phyloP scores from a whole-genome alignment of 2,329 filamentous ascomycete genomes.

The Phaeosphaeria sp. region DNA sequence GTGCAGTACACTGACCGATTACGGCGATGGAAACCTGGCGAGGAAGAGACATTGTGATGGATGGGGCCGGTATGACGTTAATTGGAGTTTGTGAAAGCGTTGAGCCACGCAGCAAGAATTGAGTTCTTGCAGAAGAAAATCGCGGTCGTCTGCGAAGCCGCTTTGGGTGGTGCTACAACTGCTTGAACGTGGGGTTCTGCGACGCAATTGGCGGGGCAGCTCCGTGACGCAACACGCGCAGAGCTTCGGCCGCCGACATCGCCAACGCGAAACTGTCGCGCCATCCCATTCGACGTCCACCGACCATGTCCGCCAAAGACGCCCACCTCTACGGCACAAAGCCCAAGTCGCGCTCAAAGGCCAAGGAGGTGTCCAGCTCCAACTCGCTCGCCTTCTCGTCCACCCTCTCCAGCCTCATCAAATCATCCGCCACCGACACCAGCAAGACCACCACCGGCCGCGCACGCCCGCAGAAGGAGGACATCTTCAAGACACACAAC shows the following conservation, averaged over 20 bases:
- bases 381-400: slow-evolving; percentile 85
- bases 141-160: slow-evolving; percentile 11
- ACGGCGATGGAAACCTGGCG: slow-evolving; percentile 57
- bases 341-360: slow-evolving; percentile 61
- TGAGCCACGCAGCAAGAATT: slow-evolving; percentile 1
- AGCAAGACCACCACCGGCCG: slow-evolving; percentile 58
- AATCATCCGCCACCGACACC: slow-evolving; percentile 52
- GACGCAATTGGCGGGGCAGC: slow-evolving; percentile 28
- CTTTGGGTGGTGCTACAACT: slow-evolving; percentile 6
- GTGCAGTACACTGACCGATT: slow-evolving; percentile 44
- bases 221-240: slow-evolving; percentile 19
- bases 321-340: slow-evolving; percentile 78
- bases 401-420: slow-evolving; percentile 81
- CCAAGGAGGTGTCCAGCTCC: slow-evolving; percentile 71
- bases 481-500: slow-evolving; percentile 73
- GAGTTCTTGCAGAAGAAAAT: neutral
- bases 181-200: slow-evolving; percentile 20
- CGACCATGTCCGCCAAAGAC: slow-evolving; percentile 56
- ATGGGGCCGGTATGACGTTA: slow-evolving; percentile 11
- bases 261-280: slow-evolving; percentile 17
- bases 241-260: slow-evolving; percentile 34
- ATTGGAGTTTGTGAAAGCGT: slow-evolving; percentile 1
- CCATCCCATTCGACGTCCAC: neutral
- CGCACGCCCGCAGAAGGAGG: slow-evolving; percentile 65
- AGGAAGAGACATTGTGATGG: slow-evolving; percentile 48